Evolutionary conservation across 129 eudicot species (phyloP).

Genomic region (Lonicera japonica): DNA sequence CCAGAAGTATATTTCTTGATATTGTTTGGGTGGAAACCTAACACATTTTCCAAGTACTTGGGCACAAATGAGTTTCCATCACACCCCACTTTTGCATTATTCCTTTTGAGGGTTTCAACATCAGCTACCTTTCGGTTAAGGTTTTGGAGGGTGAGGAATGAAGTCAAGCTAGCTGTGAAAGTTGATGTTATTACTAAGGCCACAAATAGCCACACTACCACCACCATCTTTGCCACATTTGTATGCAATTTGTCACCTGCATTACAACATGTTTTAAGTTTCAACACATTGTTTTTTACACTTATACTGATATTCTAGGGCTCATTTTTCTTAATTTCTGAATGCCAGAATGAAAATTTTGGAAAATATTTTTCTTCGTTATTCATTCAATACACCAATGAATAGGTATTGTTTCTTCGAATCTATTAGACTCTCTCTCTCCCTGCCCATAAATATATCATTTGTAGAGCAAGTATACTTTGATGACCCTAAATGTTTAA

Average conservation of each 20-base stretch:
- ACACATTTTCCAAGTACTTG: constrained; percentile 13
- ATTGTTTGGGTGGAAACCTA: constrained; percentile 6
- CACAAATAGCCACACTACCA: constrained; percentile 23
- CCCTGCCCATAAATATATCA: no score
- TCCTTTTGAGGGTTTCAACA: constrained; percentile 4
- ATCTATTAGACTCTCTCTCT: no score
- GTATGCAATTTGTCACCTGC: constrained; percentile 13
- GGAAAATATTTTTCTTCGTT: no score
- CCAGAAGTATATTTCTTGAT: not conserved
- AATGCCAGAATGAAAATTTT: no score
- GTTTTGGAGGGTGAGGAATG: constrained; percentile 19
- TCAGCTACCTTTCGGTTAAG: constrained; percentile 6
- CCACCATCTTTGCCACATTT: constrained; percentile 16
- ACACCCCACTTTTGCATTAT: constrained; percentile 19
- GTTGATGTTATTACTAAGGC: constrained; percentile 16
- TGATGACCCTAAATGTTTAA: no score
- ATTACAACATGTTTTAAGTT: not conserved
- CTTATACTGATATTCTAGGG: no score
- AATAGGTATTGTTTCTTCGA: no score
- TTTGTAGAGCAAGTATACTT: no score
- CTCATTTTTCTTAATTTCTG: no score
- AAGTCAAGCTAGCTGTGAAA: constrained; percentile 19
- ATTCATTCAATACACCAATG: no score
- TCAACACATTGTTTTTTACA: not conserved
- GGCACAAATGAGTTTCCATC: constrained; percentile 22